Base-by-base conservation (phyloP, 768 basidiomycete genomes). In the Paxillus ammoniavirescens region DNA sequence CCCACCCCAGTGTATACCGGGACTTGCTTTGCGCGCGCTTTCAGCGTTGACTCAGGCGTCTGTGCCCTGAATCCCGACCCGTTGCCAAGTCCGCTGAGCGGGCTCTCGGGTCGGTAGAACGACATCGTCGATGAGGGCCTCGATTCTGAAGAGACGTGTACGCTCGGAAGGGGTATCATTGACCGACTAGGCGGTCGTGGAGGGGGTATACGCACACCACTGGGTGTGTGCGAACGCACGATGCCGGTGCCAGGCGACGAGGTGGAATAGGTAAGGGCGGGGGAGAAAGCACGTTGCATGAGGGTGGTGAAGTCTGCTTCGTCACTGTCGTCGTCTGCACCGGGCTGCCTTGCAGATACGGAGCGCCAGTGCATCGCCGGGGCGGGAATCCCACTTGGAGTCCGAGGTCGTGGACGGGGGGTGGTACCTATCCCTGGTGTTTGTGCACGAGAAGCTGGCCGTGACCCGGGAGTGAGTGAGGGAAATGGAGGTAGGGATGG, bases 121-220 rank as follows among this genome's bases (percentile, higher is more conserved):
- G 90, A 91, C 80, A 88, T 81, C 6, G 87, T 78, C 2, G 89
- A 83, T 1, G 79, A 78, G 1, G 90, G 86, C 33, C 89, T 78
- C 17, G 89, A 90, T 8, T 83, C 81, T 5, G 84, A 80, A 2
- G 82, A 82, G 38, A 89, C 71, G 50, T 87, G 85, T 3, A 91
- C 74, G 57, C 79, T 84, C 8, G 91, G 90, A 23, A 91, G 78
- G 18, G 90, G 90, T 52, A 93, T 91, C 82, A 82, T 87, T 5
- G 91, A 93, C 50, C 87, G 81, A 62, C 90, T 91, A 2, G 90
- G 89, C 28, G 90, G 90, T 33, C 90, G 79, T 10, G 83, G 80
- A 28, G 82, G 82, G 63, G 84, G 86, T 13, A 68, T 61, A 42
- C 66, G 72, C 30, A 72, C 45, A 64, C 74, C 67, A 26, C 70